These are phyloP conservation scores for Linum trigynum DNA, from an alignment of 345 rosid genomes.

Conservation along the genomic window DNA sequence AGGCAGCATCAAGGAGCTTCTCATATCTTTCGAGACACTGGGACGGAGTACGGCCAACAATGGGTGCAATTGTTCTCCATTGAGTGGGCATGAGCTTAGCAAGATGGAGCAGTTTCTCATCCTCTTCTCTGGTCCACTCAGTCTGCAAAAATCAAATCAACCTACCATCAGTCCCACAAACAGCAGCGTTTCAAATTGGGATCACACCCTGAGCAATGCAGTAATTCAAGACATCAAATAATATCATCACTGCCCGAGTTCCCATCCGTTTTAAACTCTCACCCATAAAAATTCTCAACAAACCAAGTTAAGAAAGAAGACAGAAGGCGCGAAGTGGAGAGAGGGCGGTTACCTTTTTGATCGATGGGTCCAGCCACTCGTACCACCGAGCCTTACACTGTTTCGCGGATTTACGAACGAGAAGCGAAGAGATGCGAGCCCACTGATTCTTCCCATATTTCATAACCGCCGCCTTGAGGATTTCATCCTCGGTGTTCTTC, in stretches of 20 bases:
- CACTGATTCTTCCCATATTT: conserved; percentile 98
- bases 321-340: neutral
- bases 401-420: conserved; percentile 97
- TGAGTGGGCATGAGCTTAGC: conserved; percentile 98
- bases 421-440: conserved; percentile 95
- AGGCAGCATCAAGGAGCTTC: conserved; percentile 95
- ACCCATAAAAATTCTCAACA: neutral
- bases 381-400: conserved; percentile 99
- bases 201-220: too few relatives aligned
- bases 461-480: conserved; percentile 97
- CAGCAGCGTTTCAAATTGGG: neutral
- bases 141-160: conserved; percentile 39
- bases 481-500: conserved; percentile 99
- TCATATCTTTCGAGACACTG: conserved; percentile 98
- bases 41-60: conserved; percentile 97
- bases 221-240: neutral
- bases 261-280: neutral
- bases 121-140: conserved; percentile 99
- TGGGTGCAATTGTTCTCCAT: conserved; percentile 99
- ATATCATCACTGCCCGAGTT: too few relatives aligned
- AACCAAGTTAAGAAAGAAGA: neutral
- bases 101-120: conserved; percentile 96
- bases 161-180: conserved; percentile 3
- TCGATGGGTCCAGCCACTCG: conserved; percentile 99
- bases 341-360: conserved; percentile 53